Percentiles rank a stretch among this genome's conserved stretches.
Evolutionary conservation across 345 rosid species (phyloP).

Genomic region (Rhodomyrtus tomentosa): DNA sequence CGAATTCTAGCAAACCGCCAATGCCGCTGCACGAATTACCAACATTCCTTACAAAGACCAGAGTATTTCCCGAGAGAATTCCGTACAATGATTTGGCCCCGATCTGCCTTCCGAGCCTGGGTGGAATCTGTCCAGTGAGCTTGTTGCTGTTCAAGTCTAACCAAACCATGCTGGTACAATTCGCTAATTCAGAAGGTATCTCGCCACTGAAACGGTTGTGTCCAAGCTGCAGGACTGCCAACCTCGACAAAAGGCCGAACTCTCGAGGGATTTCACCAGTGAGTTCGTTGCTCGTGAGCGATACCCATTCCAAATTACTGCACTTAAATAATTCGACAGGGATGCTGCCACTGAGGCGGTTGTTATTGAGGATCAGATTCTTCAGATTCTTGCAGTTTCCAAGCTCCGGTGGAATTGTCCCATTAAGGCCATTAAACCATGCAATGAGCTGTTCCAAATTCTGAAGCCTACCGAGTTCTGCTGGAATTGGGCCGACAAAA

Average conservation of each 20-base stretch:
- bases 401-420: constrained; percentile 60
- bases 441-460: constrained; percentile 85
- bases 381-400: constrained; percentile 66
- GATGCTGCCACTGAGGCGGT: constrained; percentile 62
- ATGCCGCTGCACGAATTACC: constrained; percentile 95
- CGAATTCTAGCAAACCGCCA: constrained; percentile 82
- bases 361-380: constrained; percentile 77
- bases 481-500: constrained; percentile 70
- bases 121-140: constrained; percentile 83
- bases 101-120: constrained; percentile 74
- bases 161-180: constrained; percentile 86
- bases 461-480: constrained; percentile 66
- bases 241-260: constrained; percentile 53
- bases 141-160: constrained; percentile 79
- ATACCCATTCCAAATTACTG: constrained; percentile 85
- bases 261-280: constrained; percentile 55
- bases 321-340: constrained; percentile 68
- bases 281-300: constrained; percentile 74
- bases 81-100: constrained; percentile 81
- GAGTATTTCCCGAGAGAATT: constrained; percentile 65
- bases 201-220: constrained; percentile 85
- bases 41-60: constrained; percentile 81
- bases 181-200: constrained; percentile 71
- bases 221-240: constrained; percentile 92
- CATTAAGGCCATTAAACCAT: constrained; percentile 78